A percentile compares a stretch with the other conserved stretches of the same genome.
Conservation (phyloP, 495 filamentous ascomycete species). For the Aspergillus affinis region DNA sequence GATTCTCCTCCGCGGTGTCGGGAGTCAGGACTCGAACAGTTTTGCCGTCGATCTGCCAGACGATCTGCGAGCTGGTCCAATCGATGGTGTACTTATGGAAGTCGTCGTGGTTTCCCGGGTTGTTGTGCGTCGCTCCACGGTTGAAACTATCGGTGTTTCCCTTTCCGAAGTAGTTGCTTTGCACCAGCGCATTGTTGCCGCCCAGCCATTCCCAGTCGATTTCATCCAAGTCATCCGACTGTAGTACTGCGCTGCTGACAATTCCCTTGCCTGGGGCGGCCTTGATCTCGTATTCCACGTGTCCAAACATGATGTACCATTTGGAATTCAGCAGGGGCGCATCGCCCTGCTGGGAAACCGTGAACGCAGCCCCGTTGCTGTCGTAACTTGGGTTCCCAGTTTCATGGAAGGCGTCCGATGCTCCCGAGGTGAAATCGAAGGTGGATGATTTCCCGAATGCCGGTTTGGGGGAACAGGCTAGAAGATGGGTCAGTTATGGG, state of each 20-base stretch:
- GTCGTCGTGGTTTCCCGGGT: conserved; percentile 48
- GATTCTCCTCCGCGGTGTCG: conserved; percentile 59
- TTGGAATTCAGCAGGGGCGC: conserved; percentile 75
- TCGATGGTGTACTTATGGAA: conserved; percentile 84
- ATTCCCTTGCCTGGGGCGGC: conserved; percentile 63
- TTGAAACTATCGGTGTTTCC: conserved; percentile 66
- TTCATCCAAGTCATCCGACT: conserved; percentile 85
- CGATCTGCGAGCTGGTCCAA: conserved; percentile 71
- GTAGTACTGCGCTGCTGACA: conserved; percentile 74
- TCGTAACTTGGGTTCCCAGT: conserved; percentile 68
- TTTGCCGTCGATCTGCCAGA: conserved; percentile 71
- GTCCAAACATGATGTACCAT: conserved; percentile 75
- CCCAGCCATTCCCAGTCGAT: conserved; percentile 90
- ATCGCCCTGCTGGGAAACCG: conserved; percentile 79
- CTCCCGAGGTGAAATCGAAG: conserved; percentile 77
- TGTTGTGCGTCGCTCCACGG: conserved; percentile 58
- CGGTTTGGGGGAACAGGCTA: conserved; percentile 72
- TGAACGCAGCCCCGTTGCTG: conserved; percentile 76
- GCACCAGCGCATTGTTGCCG: conserved; percentile 57
- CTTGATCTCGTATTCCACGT: conserved; percentile 57
- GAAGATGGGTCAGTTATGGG: conserved; percentile 16
- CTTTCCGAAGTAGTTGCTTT: conserved; percentile 89
- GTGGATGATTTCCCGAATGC: conserved; percentile 77
- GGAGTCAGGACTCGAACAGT: conserved; percentile 67
- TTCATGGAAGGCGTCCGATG: conserved; percentile 65